Evolutionary conservation across 371 early-diverging fungal genomes (phyloP), one percentile per base, ranked within the genome.

Genomic region (Mortierella sp.): DNA sequence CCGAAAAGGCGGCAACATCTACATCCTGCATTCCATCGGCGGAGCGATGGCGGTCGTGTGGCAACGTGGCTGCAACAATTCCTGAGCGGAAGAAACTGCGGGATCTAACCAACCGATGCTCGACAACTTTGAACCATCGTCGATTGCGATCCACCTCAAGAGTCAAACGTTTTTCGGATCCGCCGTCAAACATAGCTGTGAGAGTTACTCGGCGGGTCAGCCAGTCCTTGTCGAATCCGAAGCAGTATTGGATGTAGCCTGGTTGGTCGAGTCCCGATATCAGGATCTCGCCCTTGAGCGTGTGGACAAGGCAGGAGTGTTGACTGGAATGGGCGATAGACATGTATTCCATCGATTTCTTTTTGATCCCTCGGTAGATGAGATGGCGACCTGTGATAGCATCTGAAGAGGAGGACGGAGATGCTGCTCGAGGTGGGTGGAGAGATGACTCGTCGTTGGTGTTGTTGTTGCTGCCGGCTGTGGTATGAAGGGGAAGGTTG

Each of bases 261-360:
- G 82, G 78, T 2, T 69, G 70, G 24, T 69, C 40, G n/a, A 55
- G 50, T 14, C 77, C 81, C 4, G 82, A 82, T 14, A 82, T 69
- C 59, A 83, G 44, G 67, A 83, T 83, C 57, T 83, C 83, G 55
- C 83, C 83, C 44, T 83, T 79, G 77, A 83, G 79, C 2, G 71
- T 79, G 57, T 82, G 82, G 11, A 78, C 75, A 10, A 75, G 64
- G 31, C 78, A 75, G 5, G 78, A 69, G 11, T 76, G 76, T 21
- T 69, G 78, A 48, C 69, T 82, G 51, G 82, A 78, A 51, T 82
- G 82, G 43, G 78, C 37, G 6, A 82, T 59, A 4, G 82, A 82
- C 78, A 78, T 78, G 76, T 82, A 82, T 50, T 82, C 82, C 82
- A 82, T 82, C 28, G 82, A 82, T 26, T 72, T 82, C 67, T 78